Percentiles rank a stretch among this genome's conserved stretches.
Evolutionary conservation across 2,329 filamentous ascomycete genomes (phyloP).

Genomic region (Berkeleyomyces rouxiae): DNA sequence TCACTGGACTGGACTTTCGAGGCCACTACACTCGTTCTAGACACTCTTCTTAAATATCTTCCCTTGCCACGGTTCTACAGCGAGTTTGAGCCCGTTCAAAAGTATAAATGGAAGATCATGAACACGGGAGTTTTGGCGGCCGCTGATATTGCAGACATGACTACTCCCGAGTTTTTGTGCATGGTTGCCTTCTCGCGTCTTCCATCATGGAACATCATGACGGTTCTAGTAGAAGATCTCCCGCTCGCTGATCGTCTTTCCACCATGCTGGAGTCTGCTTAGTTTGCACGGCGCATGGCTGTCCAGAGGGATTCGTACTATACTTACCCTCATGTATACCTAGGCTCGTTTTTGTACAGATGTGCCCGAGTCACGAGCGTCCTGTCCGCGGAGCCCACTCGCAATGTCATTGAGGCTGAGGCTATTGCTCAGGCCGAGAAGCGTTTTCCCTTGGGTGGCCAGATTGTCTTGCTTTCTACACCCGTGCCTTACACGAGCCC

Average conservation of each 20-base stretch:
- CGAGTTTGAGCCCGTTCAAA: conserved; percentile 1
- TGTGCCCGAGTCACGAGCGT: background rate
- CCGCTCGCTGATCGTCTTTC: conserved; percentile 4
- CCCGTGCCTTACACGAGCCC: background rate
- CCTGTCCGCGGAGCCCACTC: background rate
- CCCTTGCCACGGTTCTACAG: background rate
- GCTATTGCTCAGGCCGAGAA: background rate
- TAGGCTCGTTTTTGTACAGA: conserved; percentile 2
- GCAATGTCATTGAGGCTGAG: background rate
- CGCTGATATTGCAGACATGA: background rate
- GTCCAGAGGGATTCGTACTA: background rate
- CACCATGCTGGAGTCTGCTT: conserved; percentile 2
- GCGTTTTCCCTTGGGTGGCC: background rate
- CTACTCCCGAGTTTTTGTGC: conserved; percentile 1
- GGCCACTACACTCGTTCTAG: background rate
- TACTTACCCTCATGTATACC: conserved; percentile 2
- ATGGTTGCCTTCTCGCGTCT: conserved; percentile 6
- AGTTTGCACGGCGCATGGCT: conserved; percentile 8
- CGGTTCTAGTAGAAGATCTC: background rate
- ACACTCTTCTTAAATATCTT: conserved; percentile 2
- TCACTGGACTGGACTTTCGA: conserved; percentile 2
- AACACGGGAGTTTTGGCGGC: background rate
- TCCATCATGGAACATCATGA: conserved; percentile 5
- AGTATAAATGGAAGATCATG: conserved; percentile 1
- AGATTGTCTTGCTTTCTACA: background rate